A percentile compares a stretch with the other conserved stretches of the same genome.
phyloP scores from a whole-genome alignment of 305 asterid genomes.

The Coffea humblotiana region DNA sequence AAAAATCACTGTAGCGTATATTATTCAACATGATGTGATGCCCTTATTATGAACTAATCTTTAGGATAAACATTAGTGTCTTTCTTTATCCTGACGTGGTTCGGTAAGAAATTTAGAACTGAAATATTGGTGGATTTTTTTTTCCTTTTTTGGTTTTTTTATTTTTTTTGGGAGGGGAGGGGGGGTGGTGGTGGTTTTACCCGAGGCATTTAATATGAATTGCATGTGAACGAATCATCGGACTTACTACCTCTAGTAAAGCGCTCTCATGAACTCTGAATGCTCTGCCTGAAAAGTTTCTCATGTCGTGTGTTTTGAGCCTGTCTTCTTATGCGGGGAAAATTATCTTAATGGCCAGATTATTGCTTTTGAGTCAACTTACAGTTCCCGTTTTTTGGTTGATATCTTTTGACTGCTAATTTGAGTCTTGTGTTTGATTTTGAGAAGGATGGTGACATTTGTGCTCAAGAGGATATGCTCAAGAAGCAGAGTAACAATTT shows the following conservation, averaged over 20 bases:
- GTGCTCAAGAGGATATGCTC: constrained; percentile 84
- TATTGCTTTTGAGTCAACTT: too few species aligned
- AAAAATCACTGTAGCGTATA: background rate
- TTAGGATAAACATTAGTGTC: background rate
- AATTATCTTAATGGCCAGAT: background rate
- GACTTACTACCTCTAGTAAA: background rate
- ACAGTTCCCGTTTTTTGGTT: background rate
- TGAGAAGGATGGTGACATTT: constrained; percentile 58
- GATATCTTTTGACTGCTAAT: background rate
- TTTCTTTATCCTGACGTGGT: too few species aligned
- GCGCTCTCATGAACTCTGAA: background rate
- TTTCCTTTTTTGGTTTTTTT: too few species aligned
- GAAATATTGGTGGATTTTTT: too few species aligned
- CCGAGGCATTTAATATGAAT: background rate
- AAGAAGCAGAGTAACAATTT: constrained; percentile 68
- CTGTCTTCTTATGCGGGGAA: background rate
- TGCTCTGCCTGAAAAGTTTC: background rate
- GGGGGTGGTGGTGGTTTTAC: too few species aligned
- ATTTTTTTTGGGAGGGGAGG: too few species aligned
- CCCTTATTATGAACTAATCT: background rate
- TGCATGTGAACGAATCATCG: background rate
- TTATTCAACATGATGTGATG: background rate
- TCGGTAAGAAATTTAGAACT: too few species aligned
- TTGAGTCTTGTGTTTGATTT: constrained; percentile 11
- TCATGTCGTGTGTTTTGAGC: background rate